Percentiles rank a stretch among this genome's conserved stretches.
Evolutionary conservation across 495 filamentous ascomycete species (phyloP).

Genomic region (Astrocystis sublimbata): DNA sequence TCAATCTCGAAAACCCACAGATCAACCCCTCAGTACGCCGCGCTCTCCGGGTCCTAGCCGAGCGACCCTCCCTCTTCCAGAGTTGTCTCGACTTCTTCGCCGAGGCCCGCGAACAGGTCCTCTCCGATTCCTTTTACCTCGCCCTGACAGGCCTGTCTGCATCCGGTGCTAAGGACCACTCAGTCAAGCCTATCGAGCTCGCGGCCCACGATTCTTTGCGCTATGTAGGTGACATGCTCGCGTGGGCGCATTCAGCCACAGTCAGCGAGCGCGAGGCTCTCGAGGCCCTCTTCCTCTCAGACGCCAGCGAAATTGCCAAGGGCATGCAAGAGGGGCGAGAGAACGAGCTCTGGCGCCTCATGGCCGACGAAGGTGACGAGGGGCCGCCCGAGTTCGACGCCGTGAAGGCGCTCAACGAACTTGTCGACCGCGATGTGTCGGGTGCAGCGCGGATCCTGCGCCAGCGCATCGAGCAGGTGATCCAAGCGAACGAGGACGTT

Average conservation of each 20-base stretch:
- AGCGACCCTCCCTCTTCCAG: constrained; percentile 87
- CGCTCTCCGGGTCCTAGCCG: constrained; percentile 83
- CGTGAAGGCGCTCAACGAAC: constrained; percentile 76
- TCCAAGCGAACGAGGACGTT: constrained; percentile 88
- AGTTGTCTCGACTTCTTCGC: constrained; percentile 93
- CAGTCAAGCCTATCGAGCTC: constrained; percentile 89
- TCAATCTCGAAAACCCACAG: constrained; percentile 93
- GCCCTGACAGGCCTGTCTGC: constrained; percentile 74
- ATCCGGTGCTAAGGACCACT: constrained; percentile 44
- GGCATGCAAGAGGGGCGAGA: constrained; percentile 82
- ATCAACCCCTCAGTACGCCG: constrained; percentile 83
- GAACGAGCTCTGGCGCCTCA: constrained; percentile 80
- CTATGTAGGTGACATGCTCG: constrained; percentile 96
- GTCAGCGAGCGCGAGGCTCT: constrained; percentile 93
- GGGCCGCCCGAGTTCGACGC: constrained; percentile 67
- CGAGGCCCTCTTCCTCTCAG: constrained; percentile 85
- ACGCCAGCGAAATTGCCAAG: constrained; percentile 86
- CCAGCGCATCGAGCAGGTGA: constrained; percentile 85
- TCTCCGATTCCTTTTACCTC: constrained; percentile 88
- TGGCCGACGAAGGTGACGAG: constrained; percentile 54
- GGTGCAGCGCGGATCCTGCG: constrained; percentile 75
- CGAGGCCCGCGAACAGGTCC: constrained; percentile 81
- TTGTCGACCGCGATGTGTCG: constrained; percentile 83
- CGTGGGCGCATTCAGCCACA: constrained; percentile 91
- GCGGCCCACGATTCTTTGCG: constrained; percentile 88